phyloP scores from a whole-genome alignment of 2,329 filamentous ascomycete species.

The Talaromyces sp. region DNA sequence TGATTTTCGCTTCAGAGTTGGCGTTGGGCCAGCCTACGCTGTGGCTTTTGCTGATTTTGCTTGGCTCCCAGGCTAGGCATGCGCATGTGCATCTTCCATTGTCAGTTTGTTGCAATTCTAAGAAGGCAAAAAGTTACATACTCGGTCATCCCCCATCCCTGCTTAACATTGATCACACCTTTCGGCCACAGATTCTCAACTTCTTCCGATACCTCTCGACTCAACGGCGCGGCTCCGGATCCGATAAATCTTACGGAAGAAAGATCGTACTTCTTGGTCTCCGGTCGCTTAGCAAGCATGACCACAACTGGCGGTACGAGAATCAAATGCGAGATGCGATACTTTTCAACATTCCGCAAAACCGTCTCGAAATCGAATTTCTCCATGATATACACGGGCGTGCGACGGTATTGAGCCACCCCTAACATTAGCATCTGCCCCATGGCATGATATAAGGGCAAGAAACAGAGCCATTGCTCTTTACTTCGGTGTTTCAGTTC shows the following conservation, averaged over 20 bases:
- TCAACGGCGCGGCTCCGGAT: slow-evolving; percentile 69
- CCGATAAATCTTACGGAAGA: slow-evolving; percentile 59
- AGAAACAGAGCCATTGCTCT: slow-evolving; percentile 57
- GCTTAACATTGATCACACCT: slow-evolving; percentile 54
- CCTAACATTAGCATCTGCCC: slow-evolving; percentile 63
- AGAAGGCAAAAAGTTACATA: not conserved
- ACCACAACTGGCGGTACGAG: slow-evolving; percentile 75
- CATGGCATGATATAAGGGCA: slow-evolving; percentile 74
- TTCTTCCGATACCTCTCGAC: slow-evolving; percentile 47
- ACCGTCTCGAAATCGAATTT: slow-evolving; percentile 72
- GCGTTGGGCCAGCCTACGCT: slow-evolving; percentile 63
- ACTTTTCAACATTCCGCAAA: slow-evolving; percentile 64
- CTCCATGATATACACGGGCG: slow-evolving; percentile 73
- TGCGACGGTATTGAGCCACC: slow-evolving; percentile 56
- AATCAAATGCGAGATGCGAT: slow-evolving; percentile 62
- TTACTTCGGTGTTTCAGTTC: slow-evolving; percentile 41
- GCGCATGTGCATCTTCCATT: slow-evolving; percentile 69
- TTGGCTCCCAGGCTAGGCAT: slow-evolving; percentile 61
- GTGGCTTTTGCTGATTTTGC: slow-evolving; percentile 37
- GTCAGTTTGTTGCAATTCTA: slow-evolving; percentile 63
- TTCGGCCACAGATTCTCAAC: slow-evolving; percentile 56
- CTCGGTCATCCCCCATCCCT: slow-evolving; percentile 68
- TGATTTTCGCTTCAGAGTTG: slow-evolving; percentile 66
- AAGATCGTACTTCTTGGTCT: slow-evolving; percentile 63
- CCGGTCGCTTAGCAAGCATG: slow-evolving; percentile 67